Evolutionary conservation across 768 basidiomycete genomes (phyloP).

Genomic region (Serendipita sp.): DNA sequence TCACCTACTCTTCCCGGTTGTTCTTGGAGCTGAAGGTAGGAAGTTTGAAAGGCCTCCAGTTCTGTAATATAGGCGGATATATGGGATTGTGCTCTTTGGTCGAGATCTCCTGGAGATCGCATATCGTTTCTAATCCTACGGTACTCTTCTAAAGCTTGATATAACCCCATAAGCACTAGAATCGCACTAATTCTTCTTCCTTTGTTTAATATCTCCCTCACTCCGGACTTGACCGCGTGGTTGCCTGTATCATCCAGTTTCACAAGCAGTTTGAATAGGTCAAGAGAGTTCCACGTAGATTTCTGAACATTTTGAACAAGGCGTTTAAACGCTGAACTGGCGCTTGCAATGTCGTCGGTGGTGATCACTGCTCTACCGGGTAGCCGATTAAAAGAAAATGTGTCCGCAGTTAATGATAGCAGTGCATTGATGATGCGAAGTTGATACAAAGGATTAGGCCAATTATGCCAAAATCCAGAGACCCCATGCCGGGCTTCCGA

Average conservation of each 20-base stretch:
- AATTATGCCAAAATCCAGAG: slow-evolving; percentile 69
- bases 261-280: slow-evolving; percentile 77
- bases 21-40: no score
- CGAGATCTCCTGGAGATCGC: no score
- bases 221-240: slow-evolving; percentile 53
- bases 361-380: slow-evolving; percentile 74
- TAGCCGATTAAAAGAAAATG: slow-evolving; percentile 80
- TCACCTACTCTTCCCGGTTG: no score
- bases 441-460: slow-evolving; percentile 77
- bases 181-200: slow-evolving; percentile 89
- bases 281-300: slow-evolving; percentile 87
- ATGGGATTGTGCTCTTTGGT: no score
- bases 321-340: slow-evolving; percentile 79
- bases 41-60: no score
- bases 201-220: slow-evolving; percentile 85
- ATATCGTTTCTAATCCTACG: no score
- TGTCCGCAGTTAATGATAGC: slow-evolving; percentile 74
- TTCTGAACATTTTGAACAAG: slow-evolving; percentile 82
- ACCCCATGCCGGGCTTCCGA: slow-evolving; percentile 67
- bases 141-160: no score
- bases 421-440: slow-evolving; percentile 77
- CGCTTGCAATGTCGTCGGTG: slow-evolving; percentile 69
- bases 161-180: slow-evolving; percentile 79
- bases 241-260: slow-evolving; percentile 57
- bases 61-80: no score